phyloP scores from a whole-genome alignment of 2,329 filamentous ascomycete genomes.

The Sporothrix humicola region DNA sequence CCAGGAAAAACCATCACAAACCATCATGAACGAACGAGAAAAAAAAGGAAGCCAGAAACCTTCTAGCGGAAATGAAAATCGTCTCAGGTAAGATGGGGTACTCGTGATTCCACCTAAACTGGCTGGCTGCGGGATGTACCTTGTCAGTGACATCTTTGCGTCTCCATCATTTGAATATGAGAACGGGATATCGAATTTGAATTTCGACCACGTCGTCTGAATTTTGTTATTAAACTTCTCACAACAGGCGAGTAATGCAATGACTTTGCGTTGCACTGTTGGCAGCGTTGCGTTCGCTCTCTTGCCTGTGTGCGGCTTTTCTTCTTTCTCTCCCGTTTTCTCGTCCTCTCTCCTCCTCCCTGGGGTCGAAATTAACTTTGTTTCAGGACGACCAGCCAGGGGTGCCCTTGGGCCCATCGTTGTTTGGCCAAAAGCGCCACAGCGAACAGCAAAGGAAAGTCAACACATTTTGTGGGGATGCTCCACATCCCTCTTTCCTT shows the following conservation, averaged over 20 bases:
- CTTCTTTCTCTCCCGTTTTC: not conserved
- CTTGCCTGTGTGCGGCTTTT: not conserved
- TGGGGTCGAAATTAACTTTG: slow-evolving; percentile 36
- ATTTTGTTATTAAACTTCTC: not conserved
- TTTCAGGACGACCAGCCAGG: slow-evolving; percentile 33
- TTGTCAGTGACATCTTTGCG: not conserved
- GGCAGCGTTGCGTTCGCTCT: not conserved
- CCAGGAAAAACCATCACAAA: not conserved
- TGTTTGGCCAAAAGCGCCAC: slow-evolving; percentile 23
- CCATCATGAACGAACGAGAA: no score
- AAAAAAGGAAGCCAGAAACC: no score
- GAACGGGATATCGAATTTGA: no score
- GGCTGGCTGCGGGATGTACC: not conserved
- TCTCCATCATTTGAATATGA: not conserved
- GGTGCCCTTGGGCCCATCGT: slow-evolving; percentile 1
- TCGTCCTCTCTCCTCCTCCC: not conserved
- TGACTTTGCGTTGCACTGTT: slow-evolving; percentile 1
- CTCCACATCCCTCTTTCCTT: not conserved
- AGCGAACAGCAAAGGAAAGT: no score
- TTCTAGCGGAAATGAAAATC: slow-evolving; percentile 12
- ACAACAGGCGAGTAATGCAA: slow-evolving; percentile 13
- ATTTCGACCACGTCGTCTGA: no score
- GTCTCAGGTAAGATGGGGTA: not conserved
- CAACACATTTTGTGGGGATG: slow-evolving; percentile 6
- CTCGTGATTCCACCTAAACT: not conserved